phyloP scores from a whole-genome alignment of 2,329 filamentous ascomycete genomes.

The Pseudopyricularia javanii region DNA sequence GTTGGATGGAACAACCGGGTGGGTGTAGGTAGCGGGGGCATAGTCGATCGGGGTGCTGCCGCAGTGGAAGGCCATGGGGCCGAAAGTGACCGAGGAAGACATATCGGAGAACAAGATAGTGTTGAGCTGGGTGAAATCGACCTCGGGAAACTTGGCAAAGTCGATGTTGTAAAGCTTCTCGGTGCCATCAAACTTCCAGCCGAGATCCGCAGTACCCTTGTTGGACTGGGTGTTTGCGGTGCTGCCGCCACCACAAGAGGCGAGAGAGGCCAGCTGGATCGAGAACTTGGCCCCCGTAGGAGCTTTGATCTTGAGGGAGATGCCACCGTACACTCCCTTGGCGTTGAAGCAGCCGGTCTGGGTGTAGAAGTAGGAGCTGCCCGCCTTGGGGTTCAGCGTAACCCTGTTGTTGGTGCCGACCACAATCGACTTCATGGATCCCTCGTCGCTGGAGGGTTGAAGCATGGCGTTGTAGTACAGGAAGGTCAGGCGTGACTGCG shows the following conservation, averaged over 20 bases:
- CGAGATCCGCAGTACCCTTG: conserved; percentile 32
- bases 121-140: conserved; percentile 38
- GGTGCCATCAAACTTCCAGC: conserved; percentile 47
- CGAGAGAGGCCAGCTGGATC: conserved; percentile 36
- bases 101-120: conserved; percentile 37
- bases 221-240: conserved; percentile 7
- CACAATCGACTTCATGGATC: conserved; percentile 39
- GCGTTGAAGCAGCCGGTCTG: conserved; percentile 42
- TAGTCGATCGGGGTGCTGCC: conserved; percentile 36
- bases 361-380: conserved; percentile 44
- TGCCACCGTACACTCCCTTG: conserved; percentile 36
- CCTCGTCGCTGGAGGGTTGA: conserved; percentile 42
- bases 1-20: conserved; percentile 21
- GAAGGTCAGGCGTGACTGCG: conserved; percentile 49
- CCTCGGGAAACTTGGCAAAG: conserved; percentile 35
- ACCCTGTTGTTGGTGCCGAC: conserved; percentile 38
- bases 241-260: conserved; percentile 25
- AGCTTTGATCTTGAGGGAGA: conserved; percentile 43
- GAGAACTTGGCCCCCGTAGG: conserved; percentile 35
- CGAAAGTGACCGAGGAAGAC: conserved; percentile 33
- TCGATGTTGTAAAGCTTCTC: conserved; percentile 47
- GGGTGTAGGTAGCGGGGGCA: conserved; percentile 22
- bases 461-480: conserved; percentile 47
- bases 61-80: conserved; percentile 47
- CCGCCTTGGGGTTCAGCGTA: conserved; percentile 34